phyloP scores from a whole-genome alignment of 202 grass and related monocot species.

The Bolboschoenoplectus hybrid region DNA sequence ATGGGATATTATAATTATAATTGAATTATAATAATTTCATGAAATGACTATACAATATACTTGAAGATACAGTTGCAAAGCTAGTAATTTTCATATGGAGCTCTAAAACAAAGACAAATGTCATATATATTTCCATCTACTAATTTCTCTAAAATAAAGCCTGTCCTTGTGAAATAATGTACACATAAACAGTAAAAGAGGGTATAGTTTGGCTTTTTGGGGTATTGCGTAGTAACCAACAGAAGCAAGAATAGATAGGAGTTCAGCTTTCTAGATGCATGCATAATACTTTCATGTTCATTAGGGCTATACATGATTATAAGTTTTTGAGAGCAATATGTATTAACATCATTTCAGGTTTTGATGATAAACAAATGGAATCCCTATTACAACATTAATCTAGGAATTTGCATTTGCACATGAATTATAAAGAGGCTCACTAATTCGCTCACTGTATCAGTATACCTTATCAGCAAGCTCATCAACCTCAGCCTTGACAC shows the following conservation, averaged over 20 bases:
- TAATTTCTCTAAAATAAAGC: background rate
- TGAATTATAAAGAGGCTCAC: conserved; percentile 11
- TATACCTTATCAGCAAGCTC: conserved; percentile 75
- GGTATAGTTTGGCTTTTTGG: background rate
- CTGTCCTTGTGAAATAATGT: background rate
- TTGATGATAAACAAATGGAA: conserved; percentile 6
- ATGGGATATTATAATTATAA: background rate
- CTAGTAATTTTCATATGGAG: background rate
- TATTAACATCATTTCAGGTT: background rate
- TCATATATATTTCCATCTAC: background rate
- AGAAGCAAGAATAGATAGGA: background rate
- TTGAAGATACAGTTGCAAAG: background rate
- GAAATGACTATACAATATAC: background rate
- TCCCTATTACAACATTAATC: background rate
- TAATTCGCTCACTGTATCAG: conserved; percentile 16
- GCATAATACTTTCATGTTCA: background rate
- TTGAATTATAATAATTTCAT: background rate
- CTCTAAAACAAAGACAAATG: background rate
- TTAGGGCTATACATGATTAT: background rate
- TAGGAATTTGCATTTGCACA: background rate
- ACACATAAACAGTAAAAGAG: background rate
- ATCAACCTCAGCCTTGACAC: conserved; percentile 78
- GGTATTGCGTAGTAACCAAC: background rate
- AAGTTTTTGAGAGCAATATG: background rate
- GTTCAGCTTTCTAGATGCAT: background rate